phyloP scores from a whole-genome alignment of 192 early-diverging fungal genomes.

The Funneliformis geosporum region DNA sequence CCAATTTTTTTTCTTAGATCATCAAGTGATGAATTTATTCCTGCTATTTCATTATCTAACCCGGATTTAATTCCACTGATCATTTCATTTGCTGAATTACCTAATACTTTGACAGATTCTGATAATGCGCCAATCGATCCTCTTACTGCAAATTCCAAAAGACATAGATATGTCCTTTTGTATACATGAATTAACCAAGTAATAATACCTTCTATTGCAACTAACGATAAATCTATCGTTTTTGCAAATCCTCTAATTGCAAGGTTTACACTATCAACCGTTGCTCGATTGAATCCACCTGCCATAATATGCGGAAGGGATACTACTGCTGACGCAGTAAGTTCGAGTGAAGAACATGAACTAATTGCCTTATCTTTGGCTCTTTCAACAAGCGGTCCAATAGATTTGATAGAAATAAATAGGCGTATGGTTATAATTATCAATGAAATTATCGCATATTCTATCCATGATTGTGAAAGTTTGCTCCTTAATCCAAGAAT shows the following conservation, averaged over 20 bases:
- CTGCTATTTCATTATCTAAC: background rate
- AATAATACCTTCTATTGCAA: conserved; percentile 22
- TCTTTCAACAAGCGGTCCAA: conserved; percentile 12
- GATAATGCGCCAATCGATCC: background rate
- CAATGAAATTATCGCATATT: conserved; percentile 22
- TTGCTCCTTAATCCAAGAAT: conserved; percentile 17
- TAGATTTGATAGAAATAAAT: conserved; percentile 12
- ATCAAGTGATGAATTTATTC: background rate
- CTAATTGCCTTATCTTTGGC: conserved; percentile 9
- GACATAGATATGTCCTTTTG: conserved; percentile 11
- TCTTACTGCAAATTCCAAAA: conserved; percentile 23
- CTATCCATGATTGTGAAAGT: conserved; percentile 16
- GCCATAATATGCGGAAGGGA: conserved; percentile 32
- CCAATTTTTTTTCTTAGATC: background rate
- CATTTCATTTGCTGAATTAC: background rate
- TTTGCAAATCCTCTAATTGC: background rate
- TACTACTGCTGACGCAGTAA: conserved; percentile 18
- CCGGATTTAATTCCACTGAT: background rate
- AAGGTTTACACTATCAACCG: conserved; percentile 11
- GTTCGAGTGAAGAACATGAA: conserved; percentile 26
- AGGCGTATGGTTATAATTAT: conserved; percentile 17
- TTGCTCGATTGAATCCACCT: conserved; percentile 28
- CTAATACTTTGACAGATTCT: background rate
- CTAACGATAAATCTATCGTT: background rate
- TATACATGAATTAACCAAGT: conserved; percentile 19